Base-by-base conservation (phyloP, 257 asterid genomes). In the Paulownia fortunei region DNA sequence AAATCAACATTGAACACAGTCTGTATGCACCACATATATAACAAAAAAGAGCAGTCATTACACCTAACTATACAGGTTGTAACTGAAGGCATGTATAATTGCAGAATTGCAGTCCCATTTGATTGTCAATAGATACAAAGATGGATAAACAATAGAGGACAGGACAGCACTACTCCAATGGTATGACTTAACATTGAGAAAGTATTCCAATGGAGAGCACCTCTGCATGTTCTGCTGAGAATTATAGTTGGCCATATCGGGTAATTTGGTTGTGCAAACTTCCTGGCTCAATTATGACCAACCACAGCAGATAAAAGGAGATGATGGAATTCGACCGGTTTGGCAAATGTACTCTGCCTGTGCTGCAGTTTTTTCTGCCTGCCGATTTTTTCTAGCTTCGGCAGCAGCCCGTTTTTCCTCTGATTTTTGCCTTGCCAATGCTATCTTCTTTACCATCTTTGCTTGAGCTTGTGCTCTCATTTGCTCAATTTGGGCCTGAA, bases 381-480 rank as follows among this genome's bases (percentile, higher is more conserved):
- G 91, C 46, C 78, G 87, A 32, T 77, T 87, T 76, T 87, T 93
- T 66, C 86, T 88, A 59, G 90, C 91, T 88, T 96, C 98, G 11
- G 98, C 95, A 36, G 82, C 79, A 1, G 90, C 89, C 3, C 97
- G 88, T 72, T 90, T 92, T 79, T 90, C 92, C 83, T 90, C 99
- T n/a, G 96, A 88, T 73, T 76, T 93, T 74, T 90, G 98, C 81
- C 94, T 92, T 23, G 97, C 92, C 93, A 89, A 49, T 58, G 98
- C 97, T 5, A 93, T 82, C 87, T 92, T 93, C 92, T 92, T 90
- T 75, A 83, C 91, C 94, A 93, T 92, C 82, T 91, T 90, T 37
- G 96, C 97, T 76, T 92, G 94, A 49, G 97, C 94, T 27, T 90
- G 93, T 42, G 96, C 95, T 84, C 86, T 88, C 92, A 92, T 84